These are phyloP conservation scores for Parafenestella ontariensis DNA, from an alignment of 2,329 filamentous ascomycete species.

Conservation along the genomic window DNA sequence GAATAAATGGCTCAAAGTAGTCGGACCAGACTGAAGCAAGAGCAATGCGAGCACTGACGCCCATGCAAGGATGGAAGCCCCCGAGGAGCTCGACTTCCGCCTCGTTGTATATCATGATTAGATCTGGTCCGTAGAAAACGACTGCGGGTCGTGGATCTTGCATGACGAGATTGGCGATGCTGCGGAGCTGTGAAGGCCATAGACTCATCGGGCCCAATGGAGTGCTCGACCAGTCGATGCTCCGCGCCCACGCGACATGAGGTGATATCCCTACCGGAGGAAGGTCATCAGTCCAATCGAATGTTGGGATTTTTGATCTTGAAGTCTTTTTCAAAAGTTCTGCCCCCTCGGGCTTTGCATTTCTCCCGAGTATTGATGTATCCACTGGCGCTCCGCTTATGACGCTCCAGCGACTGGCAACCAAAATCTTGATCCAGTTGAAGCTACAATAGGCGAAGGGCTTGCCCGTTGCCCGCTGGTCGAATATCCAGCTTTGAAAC, in stretches of 20 bases:
- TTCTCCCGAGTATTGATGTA: background rate
- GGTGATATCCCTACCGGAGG: conserved; percentile 16
- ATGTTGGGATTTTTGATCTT: conserved; percentile 8
- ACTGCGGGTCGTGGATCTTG: conserved; percentile 60
- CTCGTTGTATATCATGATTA: conserved; percentile 50
- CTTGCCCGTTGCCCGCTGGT: background rate
- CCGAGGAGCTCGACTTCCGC: conserved; percentile 41
- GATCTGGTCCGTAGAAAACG: conserved; percentile 59
- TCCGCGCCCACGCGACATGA: conserved; percentile 52
- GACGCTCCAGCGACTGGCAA: conserved; percentile 30
- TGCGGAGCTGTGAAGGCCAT: conserved; percentile 73
- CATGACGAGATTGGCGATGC: conserved; percentile 81
- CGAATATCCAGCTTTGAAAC: conserved; percentile 28
- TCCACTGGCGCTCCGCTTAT: conserved; percentile 16
- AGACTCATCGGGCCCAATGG: conserved; percentile 73
- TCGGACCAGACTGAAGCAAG: conserved; percentile 68
- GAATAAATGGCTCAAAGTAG: conserved; percentile 32
- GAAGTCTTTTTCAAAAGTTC: conserved; percentile 2
- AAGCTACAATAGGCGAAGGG: conserved; percentile 9
- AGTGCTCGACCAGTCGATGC: conserved; percentile 74
- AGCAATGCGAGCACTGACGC: conserved; percentile 68
- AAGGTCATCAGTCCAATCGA: conserved; percentile 24
- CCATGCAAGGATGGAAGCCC: conserved; percentile 61
- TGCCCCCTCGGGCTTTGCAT: background rate
- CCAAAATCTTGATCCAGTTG: conserved; percentile 21